Conservation (phyloP, 352 stramenopile species). For the Blastocystis sp. region DNA sequence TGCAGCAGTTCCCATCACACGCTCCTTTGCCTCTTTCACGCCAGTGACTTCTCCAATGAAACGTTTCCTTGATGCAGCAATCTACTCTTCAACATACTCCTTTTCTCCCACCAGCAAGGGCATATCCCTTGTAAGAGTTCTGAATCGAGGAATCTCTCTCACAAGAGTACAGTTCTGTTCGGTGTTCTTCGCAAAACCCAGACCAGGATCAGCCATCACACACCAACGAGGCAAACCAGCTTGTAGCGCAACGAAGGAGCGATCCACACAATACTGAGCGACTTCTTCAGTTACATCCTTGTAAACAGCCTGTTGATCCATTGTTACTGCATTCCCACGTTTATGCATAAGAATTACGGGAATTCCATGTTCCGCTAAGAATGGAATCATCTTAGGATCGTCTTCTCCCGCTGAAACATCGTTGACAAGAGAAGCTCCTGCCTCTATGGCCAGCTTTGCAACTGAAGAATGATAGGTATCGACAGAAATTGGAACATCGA, state of each 20-base stretch:
- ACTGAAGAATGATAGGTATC: constrained; percentile 90
- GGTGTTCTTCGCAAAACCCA: constrained; percentile 92
- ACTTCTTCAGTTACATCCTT: constrained; percentile 84
- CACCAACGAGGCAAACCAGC: constrained; percentile 87
- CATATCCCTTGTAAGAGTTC: constrained; percentile 70
- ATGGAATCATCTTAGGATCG: constrained; percentile 84
- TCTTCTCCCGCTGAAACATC: constrained; percentile 90
- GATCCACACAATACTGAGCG: constrained; percentile 76
- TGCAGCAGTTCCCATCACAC: constrained; percentile 85
- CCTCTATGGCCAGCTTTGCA: constrained; percentile 81
- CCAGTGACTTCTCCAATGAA: constrained; percentile 90
- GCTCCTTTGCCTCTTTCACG: constrained; percentile 78
- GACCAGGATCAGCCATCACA: constrained; percentile 90
- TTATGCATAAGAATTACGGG: constrained; percentile 94
- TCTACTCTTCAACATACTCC: constrained; percentile 34
- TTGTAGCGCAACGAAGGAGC: constrained; percentile 77
- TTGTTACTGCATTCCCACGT: constrained; percentile 90
- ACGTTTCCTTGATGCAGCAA: constrained; percentile 91
- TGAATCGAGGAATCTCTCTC: constrained; percentile 75
- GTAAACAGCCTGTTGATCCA: constrained; percentile 76
- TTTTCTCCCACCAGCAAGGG: constrained; percentile 73
- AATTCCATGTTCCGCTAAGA: constrained; percentile 33
- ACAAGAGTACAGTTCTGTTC: constrained; percentile 86
- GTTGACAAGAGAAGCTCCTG: constrained; percentile 92
- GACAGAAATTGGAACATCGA: constrained; percentile 85